Base-by-base conservation (phyloP, 2,329 filamentous ascomycete genomes). In the Verticillium alfalfae region DNA sequence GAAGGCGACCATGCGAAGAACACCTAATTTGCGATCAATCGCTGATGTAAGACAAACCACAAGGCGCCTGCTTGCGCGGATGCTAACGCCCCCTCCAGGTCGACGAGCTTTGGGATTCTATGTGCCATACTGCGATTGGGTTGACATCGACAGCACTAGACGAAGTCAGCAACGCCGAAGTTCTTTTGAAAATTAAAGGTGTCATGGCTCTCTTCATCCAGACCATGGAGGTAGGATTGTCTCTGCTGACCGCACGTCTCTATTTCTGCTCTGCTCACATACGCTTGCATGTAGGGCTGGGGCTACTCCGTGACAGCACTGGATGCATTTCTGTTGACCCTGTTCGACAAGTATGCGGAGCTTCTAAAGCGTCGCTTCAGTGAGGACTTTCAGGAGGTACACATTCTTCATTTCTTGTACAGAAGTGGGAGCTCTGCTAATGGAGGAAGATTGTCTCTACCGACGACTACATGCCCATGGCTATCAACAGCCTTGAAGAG, bases 401-500 rank as follows among this genome's bases (percentile, higher is more conserved):
- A 70, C 66, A 7, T 15, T 5, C n/a, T 13, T 39, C 15, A 37
- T 26, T 16, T 41, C 5, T 59, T n/a, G 26, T 3, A 13, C 60
- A 58, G n/a, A 60, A 18, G 34, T 41, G 36, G 12, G 26, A 36
- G 5, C 31, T 61, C 31, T 68, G 41, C 71, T 60, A 34, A 34
- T 58, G n/a, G 34, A 10, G 38, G 4, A 61, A 87, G 83, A 88
- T 88, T 68, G 86, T 89, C 16, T 88, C 91, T n/a, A 97, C 92
- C 1, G 95, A 99, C 73, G 95, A 99, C 75, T 99, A 99, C 76
- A 99, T 99, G 94, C 96, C 95, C 2, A 98, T 99, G 95, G 91
- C 92, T 1, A 96, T 98, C 73, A 92, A 93, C 69, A 93, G 90
- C 22, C 77, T 84, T 16, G 93, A 97, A 69, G 93, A 98, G 70